A percentile compares a stretch with the other conserved stretches of the same genome.
phyloP scores from a whole-genome alignment of 1,284 basidiomycete genomes.

The Cutaneotrichosporon sp. region DNA sequence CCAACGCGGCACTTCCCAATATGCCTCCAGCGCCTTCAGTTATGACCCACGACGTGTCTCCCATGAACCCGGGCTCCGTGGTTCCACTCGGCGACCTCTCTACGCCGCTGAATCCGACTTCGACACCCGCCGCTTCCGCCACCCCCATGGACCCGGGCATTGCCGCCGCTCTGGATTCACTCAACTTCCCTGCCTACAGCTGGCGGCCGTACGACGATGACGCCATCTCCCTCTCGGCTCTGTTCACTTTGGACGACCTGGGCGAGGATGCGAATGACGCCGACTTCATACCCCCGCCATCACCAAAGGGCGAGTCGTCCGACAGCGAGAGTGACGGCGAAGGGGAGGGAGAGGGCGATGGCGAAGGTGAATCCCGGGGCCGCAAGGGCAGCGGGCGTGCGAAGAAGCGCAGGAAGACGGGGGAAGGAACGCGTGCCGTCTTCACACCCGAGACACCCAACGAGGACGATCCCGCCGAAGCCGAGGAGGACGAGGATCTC shows the following conservation, averaged over 20 bases:
- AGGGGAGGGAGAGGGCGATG: not conserved
- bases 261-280: constrained; percentile 16
- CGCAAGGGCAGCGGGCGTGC: not conserved
- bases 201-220: constrained; percentile 12
- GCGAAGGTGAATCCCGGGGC: not conserved
- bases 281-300: constrained; percentile 21
- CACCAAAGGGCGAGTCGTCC: constrained; percentile 7
- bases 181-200: constrained; percentile 5
- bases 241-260: constrained; percentile 14
- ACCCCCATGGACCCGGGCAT: not conserved
- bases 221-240: constrained; percentile 12
- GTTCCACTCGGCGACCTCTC: constrained; percentile 3
- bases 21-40: not conserved
- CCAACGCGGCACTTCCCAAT: constrained; percentile 1
- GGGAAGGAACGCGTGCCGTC: not conserved
- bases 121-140: not conserved
- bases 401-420: not conserved
- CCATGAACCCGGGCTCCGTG: not conserved
- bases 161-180: not conserved
- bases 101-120: not conserved
- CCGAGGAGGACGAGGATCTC: constrained; percentile 54
- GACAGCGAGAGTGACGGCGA: constrained; percentile 13
- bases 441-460: not conserved
- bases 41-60: not conserved
- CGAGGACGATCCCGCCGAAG: not conserved